These are phyloP conservation scores for Cubamyces lactineus DNA, from an alignment of 768 basidiomycete species.

Conservation along the genomic window DNA sequence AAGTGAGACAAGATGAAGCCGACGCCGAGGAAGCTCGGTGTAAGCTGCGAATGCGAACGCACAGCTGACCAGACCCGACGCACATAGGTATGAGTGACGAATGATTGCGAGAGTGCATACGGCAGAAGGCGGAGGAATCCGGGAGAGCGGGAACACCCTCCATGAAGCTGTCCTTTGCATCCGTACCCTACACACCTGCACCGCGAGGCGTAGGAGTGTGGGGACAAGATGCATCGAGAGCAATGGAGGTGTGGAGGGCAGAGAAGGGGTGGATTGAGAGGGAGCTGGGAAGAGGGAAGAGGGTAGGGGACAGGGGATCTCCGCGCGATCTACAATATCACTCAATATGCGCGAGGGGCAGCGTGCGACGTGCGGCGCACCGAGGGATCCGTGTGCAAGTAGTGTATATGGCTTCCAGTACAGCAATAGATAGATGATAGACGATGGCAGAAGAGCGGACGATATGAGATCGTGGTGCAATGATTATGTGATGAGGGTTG, in stretches of 20 bases:
- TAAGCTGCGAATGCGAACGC: too few species aligned
- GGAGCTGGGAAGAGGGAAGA: neutral
- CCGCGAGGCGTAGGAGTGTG: too few species aligned
- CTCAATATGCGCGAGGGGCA: neutral
- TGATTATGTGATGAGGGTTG: neutral
- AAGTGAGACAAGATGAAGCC: too few species aligned
- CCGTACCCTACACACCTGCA: too few species aligned
- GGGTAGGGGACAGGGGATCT: neutral
- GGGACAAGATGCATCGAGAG: neutral
- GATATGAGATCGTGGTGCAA: neutral
- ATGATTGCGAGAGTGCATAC: too few species aligned
- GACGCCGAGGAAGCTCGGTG: too few species aligned
- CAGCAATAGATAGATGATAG: constrained; percentile 23
- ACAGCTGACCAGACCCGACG: too few species aligned
- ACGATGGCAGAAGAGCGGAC: constrained; percentile 1
- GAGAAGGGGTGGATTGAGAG: neutral
- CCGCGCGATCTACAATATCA: constrained; percentile 9
- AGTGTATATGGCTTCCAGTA: constrained; percentile 26
- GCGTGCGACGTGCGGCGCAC: neutral
- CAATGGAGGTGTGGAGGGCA: neutral
- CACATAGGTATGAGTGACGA: too few species aligned
- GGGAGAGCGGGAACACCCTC: neutral
- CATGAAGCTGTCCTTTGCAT: too few species aligned
- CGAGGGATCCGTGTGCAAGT: constrained; percentile 23
- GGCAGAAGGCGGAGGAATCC: neutral